These are phyloP conservation scores for Trapa bicornis DNA, from an alignment of 345 rosid genomes.

Conservation along the genomic window DNA sequence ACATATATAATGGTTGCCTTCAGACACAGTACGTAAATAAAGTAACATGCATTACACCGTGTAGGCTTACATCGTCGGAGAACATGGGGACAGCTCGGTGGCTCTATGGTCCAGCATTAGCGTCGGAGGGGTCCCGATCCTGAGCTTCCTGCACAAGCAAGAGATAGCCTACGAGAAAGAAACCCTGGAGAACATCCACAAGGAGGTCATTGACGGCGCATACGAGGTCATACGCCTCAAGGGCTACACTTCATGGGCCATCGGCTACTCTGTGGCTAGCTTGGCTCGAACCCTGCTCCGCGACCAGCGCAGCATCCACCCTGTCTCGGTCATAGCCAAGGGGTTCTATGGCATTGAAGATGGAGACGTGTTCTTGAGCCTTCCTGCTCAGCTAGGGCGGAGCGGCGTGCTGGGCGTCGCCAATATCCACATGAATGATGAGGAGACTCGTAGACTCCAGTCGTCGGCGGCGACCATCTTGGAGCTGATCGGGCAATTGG, in stretches of 20 bases:
- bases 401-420: slow-evolving; percentile 71
- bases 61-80: slow-evolving; percentile 71
- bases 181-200: slow-evolving; percentile 65
- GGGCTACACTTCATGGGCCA: slow-evolving; percentile 97
- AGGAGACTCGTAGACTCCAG: slow-evolving; percentile 44
- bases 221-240: slow-evolving; percentile 65
- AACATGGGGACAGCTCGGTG: slow-evolving; percentile 27
- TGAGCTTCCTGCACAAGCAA: slow-evolving; percentile 62
- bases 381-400: slow-evolving; percentile 67
- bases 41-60: too few relatives aligned
- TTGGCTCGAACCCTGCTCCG: slow-evolving; percentile 63
- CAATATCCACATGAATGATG: slow-evolving; percentile 62
- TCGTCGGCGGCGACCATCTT: slow-evolving; percentile 55
- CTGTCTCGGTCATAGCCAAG: too few relatives aligned
- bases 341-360: too few relatives aligned
- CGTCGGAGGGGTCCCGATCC: slow-evolving; percentile 77
- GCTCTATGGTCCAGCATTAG: slow-evolving; percentile 96
- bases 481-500: slow-evolving; percentile 63
- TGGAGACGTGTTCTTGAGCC: slow-evolving; percentile 54
- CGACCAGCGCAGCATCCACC: slow-evolving; percentile 78
- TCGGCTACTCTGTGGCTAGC: slow-evolving; percentile 80
- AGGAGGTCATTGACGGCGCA: slow-evolving; percentile 14
- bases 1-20: too few relatives aligned
- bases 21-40: too few relatives aligned
- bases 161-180: slow-evolving; percentile 71